Conservation (phyloP, 73 alveolate species). For the Breviolum minutum region DNA sequence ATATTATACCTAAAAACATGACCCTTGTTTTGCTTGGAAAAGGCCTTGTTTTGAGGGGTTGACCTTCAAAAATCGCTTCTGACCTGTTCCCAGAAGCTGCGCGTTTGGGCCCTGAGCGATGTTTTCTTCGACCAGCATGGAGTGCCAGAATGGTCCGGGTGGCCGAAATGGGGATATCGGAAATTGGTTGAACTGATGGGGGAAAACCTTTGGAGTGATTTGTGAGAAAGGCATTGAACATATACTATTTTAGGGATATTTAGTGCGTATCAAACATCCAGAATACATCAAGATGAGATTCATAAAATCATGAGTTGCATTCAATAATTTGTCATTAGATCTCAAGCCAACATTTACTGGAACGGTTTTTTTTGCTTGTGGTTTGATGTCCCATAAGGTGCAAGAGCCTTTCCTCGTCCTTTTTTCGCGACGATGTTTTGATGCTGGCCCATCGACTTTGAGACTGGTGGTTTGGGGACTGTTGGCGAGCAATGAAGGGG, state of each 20-base stretch:
- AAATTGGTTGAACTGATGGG: background rate
- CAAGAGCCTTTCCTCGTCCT: conserved; percentile 87
- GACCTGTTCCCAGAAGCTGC: conserved; percentile 32
- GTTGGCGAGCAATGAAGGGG: too few relatives aligned
- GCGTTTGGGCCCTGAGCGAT: conserved; percentile 79
- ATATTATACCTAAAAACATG: too few relatives aligned
- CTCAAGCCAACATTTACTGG: too few relatives aligned
- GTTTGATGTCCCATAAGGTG: conserved; percentile 66
- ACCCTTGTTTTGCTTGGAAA: too few relatives aligned
- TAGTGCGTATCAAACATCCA: too few relatives aligned
- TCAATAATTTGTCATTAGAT: too few relatives aligned
- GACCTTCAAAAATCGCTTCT: too few relatives aligned
- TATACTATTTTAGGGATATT: too few relatives aligned
- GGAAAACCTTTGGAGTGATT: background rate
- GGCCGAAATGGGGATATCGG: background rate
- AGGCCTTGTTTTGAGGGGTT: too few relatives aligned
- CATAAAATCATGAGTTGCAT: too few relatives aligned
- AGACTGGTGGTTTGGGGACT: background rate
- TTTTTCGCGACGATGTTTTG: conserved; percentile 85
- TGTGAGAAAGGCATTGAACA: background rate
- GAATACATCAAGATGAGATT: too few relatives aligned
- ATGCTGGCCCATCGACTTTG: conserved; percentile 62
- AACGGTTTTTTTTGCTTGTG: background rate
- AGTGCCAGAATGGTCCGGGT: conserved; percentile 61
- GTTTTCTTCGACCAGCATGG: conserved; percentile 94